phyloP scores from a whole-genome alignment of 495 filamentous ascomycete genomes.

The Penicillium alfredii region DNA sequence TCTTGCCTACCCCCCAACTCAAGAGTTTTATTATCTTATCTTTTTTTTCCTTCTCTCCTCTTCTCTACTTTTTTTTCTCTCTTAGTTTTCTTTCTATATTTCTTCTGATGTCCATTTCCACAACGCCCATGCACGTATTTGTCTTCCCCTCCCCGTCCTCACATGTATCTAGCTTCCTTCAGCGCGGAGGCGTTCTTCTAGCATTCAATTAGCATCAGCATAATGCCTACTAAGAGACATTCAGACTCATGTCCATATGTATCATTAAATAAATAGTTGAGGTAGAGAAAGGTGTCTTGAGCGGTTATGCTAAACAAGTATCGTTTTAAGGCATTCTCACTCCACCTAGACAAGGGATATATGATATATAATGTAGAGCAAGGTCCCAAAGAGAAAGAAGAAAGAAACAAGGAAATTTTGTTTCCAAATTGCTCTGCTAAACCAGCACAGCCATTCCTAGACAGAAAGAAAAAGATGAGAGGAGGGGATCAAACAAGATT shows the following conservation, averaged over 20 bases:
- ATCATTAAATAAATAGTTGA: not conserved
- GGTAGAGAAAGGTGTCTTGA: not conserved
- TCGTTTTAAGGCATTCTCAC: too few species aligned
- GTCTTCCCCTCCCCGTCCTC: constrained; percentile 3
- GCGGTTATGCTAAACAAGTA: too few species aligned
- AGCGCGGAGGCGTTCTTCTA: constrained; percentile 29
- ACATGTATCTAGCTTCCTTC: constrained; percentile 28
- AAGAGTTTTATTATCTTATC: not conserved
- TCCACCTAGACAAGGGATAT: not conserved
- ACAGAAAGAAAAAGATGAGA: too few species aligned
- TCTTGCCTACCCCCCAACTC: not conserved
- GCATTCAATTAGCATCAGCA: constrained; percentile 30
- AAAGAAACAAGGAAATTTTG: not conserved
- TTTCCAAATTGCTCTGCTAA: not conserved
- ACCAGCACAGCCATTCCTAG: too few species aligned
- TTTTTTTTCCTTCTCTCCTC: constrained; percentile 1
- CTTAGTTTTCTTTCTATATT: constrained; percentile 11
- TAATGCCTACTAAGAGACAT: constrained; percentile 23
- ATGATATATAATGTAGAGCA: too few species aligned
- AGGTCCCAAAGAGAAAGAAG: not conserved
- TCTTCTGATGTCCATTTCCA: constrained; percentile 4
- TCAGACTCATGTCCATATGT: not conserved
- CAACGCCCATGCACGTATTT: too few species aligned
- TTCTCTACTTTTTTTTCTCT: not conserved
- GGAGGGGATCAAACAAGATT: too few species aligned